Evolutionary conservation across 805 yeast genomes (phyloP).

Genomic region (Spathaspora girioi): DNA sequence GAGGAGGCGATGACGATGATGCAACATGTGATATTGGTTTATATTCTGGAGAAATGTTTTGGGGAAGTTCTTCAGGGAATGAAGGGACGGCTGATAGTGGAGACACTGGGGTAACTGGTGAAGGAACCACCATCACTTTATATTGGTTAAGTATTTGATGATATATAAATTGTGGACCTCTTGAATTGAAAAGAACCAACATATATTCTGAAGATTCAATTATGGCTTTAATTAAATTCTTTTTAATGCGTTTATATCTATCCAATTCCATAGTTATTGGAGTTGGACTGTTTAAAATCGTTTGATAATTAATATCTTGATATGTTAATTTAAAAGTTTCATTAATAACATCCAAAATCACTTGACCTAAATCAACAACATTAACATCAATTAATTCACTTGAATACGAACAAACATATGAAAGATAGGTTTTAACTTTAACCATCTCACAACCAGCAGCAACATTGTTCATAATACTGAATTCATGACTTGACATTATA

Average conservation of each 20-base stretch:
- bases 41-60: not conserved
- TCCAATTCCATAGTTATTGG: slow-evolving; percentile 9
- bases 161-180: slow-evolving; percentile 28
- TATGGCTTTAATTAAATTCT: slow-evolving; percentile 22
- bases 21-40: not conserved
- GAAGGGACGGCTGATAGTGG: not conserved
- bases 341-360: slow-evolving; percentile 28
- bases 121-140: slow-evolving; percentile 5
- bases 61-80: not conserved
- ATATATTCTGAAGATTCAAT: slow-evolving; percentile 25
- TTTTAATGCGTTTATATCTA: slow-evolving; percentile 21
- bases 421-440: slow-evolving; percentile 46
- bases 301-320: slow-evolving; percentile 20
- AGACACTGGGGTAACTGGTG: slow-evolving; percentile 3
- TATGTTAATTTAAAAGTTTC: slow-evolving; percentile 22
- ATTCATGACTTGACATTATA: slow-evolving; percentile 31
- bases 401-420: slow-evolving; percentile 48
- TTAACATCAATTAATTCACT: slow-evolving; percentile 38
- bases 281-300: slow-evolving; percentile 13
- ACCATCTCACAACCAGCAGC: slow-evolving; percentile 28
- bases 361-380: slow-evolving; percentile 25
- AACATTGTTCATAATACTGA: slow-evolving; percentile 14
- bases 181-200: slow-evolving; percentile 21
- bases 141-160: slow-evolving; percentile 13
- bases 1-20: not conserved